Base-by-base conservation (phyloP, 2,329 filamentous ascomycete species). In the Bipolaris bicolor region DNA sequence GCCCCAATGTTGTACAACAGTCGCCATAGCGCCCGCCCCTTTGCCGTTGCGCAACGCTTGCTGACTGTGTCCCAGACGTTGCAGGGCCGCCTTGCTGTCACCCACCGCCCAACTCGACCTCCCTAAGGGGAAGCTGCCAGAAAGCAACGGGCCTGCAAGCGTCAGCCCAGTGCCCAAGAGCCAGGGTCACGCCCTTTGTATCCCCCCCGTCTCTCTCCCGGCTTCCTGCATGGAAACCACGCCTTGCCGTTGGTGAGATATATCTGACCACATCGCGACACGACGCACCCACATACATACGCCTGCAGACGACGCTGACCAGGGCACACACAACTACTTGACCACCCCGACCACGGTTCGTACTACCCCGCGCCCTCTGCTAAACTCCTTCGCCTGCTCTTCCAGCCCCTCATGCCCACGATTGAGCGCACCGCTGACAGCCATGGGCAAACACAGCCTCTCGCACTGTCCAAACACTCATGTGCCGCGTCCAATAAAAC, bases 1-100 rank as follows among this genome's bases (percentile, higher is more conserved):
- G 65, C 62, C 61, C 48, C 68, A 68, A 72, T 70, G 68, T 69
- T 60, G 71, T 72, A 74, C 73, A 60, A 62, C 72, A 71, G 57
- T 65, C 63, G 70, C 62, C 67, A 65, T 64, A 64, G 65, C 67
- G 63, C 63, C 62, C 49, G 64, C 64, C 68, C 66, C 66, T 69
- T 70, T 69, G 66, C 63, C 61, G 53, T 63, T 62, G 58, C 59
- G 60, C 61, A 57, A 57, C 63, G 56, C 64, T 57, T 58, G 69
- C 71, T 76, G 69, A 76, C 68, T 58, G 63, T 53, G 53, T 62
- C 60, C 59, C 63, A 74, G 70, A 62, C 56, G 59, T 51, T 57
- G 65, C 59, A 66, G 60, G 65, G 62, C 51, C 58, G 56, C 49
- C 58, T 55, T 59, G 51, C 58, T 59, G 52, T 55, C 60, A 37